Base-by-base conservation (phyloP, 2,329 filamentous ascomycete genomes). In the Diplocarpon rosae region DNA sequence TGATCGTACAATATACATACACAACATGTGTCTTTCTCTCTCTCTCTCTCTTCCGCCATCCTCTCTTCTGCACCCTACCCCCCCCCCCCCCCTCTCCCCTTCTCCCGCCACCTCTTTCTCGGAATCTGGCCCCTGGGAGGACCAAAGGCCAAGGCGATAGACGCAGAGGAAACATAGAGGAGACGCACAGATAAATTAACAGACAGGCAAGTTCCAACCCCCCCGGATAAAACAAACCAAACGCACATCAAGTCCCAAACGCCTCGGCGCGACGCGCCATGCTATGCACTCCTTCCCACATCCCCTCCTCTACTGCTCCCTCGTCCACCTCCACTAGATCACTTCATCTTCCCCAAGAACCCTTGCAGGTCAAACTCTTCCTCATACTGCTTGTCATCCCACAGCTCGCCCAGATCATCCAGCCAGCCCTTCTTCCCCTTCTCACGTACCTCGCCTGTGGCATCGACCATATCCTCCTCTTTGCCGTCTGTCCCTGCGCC, bases 311-410 rank as follows among this genome's bases (percentile, higher is more conserved):
- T n/a, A n/a, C n/a, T n/a, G n/a, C n/a, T n/a, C n/a, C 13, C 17
- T 16, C 17, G 24, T 14, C 11, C 16, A 20, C 31, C 16, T 14
- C 12, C 15, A 31, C 13, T 6, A 5, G 7, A 20, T 16, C 36
- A 56, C 30, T 57, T 57, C 86, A 98, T 95, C 55, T 78, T 93
- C 64, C 88, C 89, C 68, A 98, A 73, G 69, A 96, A 98, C 3
- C 86, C 89, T 58, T 95, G 88, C 54, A 98, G 69, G 63, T 96
- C 87, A 63, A 95, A 96, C 65, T 94, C 93, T 68, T 98, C 92
- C 66, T 95, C 88, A 65, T 98, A 98, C 69, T 95, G 89, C 62
- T 81, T 82, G 63, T 95, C 90, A 62, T 98, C 92, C 90, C 92
- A 98, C 27, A 98, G 69, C 65, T 98, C 92, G 46, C 87, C 90